These are phyloP conservation scores for Massospora cicadina DNA, from an alignment of 371 early-diverging fungal genomes.

Conservation along the genomic window DNA sequence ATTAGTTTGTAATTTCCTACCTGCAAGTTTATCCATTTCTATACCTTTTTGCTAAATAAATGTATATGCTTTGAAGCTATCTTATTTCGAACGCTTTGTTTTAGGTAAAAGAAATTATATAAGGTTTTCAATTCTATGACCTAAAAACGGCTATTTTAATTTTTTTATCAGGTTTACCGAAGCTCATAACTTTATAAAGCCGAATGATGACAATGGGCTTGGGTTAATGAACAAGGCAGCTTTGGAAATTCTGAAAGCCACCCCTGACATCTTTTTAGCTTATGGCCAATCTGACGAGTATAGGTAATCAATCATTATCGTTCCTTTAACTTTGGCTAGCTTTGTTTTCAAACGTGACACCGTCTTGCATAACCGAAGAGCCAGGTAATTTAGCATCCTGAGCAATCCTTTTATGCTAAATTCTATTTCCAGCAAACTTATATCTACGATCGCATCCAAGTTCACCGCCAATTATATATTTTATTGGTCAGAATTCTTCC, in stretches of 20 bases:
- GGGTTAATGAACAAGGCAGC: slow-evolving; percentile 77
- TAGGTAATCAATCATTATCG: slow-evolving; percentile 22
- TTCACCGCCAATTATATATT: slow-evolving; percentile 76
- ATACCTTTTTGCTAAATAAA: too few species aligned
- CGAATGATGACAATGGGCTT: slow-evolving; percentile 75
- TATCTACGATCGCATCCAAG: slow-evolving; percentile 59
- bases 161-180: slow-evolving; percentile 77
- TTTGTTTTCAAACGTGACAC: slow-evolving; percentile 50
- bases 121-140: too few species aligned
- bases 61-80: too few species aligned
- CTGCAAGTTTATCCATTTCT: too few species aligned
- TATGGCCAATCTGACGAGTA: slow-evolving; percentile 94
- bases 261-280: slow-evolving; percentile 64
- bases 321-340: slow-evolving; percentile 16
- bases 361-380: slow-evolving; percentile 60
- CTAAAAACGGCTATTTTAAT: too few species aligned
- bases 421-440: slow-evolving; percentile 42
- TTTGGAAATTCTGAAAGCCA: slow-evolving; percentile 48
- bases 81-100: too few species aligned
- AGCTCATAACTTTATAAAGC: slow-evolving; percentile 70
- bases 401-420: background rate
- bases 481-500: slow-evolving; percentile 62
- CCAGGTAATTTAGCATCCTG: slow-evolving; percentile 21
- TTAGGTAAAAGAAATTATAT: too few species aligned
- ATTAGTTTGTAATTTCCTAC: too few species aligned